These are phyloP conservation scores for Ceratobasidium theobromae DNA, from an alignment of 1,284 basidiomycete genomes.

Conservation along the genomic window DNA sequence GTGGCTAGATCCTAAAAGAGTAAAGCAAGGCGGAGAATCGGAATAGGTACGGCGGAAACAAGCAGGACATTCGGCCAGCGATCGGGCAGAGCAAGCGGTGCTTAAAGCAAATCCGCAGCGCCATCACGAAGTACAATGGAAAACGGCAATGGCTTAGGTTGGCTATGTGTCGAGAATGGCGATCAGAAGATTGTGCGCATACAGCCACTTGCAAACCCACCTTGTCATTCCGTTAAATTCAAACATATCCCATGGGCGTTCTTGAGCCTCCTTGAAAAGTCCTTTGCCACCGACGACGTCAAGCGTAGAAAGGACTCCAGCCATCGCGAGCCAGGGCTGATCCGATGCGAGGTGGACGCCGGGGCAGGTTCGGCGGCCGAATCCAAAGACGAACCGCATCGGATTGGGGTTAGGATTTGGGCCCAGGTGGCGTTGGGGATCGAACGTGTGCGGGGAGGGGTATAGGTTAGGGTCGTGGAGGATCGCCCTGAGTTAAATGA, in stretches of 20 bases:
- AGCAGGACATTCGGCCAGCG: not conserved
- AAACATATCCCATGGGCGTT: conserved; percentile 21
- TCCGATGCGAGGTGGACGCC: conserved; percentile 27
- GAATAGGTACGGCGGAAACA: not conserved
- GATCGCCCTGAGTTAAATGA: conserved; percentile 11
- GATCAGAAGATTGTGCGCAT: not conserved
- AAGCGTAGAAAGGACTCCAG: conserved; percentile 14
- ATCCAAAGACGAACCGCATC: conserved; percentile 21
- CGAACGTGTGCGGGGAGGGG: conserved; percentile 11
- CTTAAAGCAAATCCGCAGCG: conserved; percentile 12
- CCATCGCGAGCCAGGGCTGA: conserved; percentile 28
- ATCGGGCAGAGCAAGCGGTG: not conserved
- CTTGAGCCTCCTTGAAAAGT: not conserved
- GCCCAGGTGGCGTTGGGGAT: conserved; percentile 12
- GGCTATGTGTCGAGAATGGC: not conserved
- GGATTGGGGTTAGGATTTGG: conserved; percentile 10
- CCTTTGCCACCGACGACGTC: conserved; percentile 1
- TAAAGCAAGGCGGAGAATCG: not conserved
- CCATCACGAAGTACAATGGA: conserved; percentile 3
- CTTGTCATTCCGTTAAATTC: conserved; percentile 31
- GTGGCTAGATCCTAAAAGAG: not conserved
- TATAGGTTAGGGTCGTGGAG: conserved; percentile 23
- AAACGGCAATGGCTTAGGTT: conserved; percentile 22
- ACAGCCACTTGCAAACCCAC: not conserved
- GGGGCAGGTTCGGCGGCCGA: conserved; percentile 14